Base-by-base conservation (phyloP, 306 rosid species). In the Mimosa pudica region DNA sequence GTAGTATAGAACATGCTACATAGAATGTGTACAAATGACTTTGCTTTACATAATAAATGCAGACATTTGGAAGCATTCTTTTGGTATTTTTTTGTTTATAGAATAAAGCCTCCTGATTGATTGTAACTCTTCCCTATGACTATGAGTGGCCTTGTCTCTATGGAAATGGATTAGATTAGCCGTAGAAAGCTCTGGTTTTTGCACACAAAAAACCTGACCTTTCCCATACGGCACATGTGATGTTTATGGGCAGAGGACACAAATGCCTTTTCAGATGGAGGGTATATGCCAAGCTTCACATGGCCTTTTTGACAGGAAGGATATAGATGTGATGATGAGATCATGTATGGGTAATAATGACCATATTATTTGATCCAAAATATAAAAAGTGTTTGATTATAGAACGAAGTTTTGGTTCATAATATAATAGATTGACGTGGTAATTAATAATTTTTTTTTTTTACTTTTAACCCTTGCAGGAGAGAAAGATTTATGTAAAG, bases 11-110 rank as follows among this genome's bases (percentile, higher is more conserved):
- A 38, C 42, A 38, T 38, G 42, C 42, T 38, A 0, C 11, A 0
- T 33, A 7, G 32, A 62, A 13, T 63, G 14, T n/a, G 62, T 63
- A 30, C 17, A 30, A 36, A 63, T 13, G 45, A 33, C 69, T 63
- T 60, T 63, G 45, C 69, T 35, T 63, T 63, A 65, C 70, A 65
- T 16, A 65, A 65, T 65, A 65, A 65, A 65, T 14, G 46, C 70
- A 65, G 47, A 12, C 6, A 33, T 36, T 65, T 36, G 70, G 70
- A 64, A 18, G 70, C 45, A 64, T 16, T 52, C 58, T 14, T 51
- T 52, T 52, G 0, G 1, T 4, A 13, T 13, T 3, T 52, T 52
- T 52, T 14, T 12, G 1, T 52, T 52, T 17, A 1, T 16, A 54
- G 7, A 17, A 55, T 55, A 17, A 17, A n/a, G n/a, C 61, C 30